Evolutionary conservation across 2,329 filamentous ascomycete genomes (phyloP).

Genomic region (Elsinoe fawcettii): DNA sequence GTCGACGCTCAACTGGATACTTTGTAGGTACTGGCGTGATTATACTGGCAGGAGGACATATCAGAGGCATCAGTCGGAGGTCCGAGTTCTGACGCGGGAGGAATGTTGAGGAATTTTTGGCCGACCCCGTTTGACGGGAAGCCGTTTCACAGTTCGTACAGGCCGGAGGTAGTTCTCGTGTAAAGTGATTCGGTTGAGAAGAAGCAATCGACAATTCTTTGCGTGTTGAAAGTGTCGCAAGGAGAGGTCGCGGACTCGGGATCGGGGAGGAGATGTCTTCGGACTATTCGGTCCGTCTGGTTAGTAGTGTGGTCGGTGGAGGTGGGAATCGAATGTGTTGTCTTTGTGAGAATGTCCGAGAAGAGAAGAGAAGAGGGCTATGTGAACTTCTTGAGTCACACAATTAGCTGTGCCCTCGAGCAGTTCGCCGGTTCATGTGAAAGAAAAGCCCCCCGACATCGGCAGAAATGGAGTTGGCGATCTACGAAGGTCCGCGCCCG

Average conservation of each 20-base stretch:
- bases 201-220: neutral
- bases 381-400: neutral
- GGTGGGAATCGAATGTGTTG: neutral
- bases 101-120: neutral
- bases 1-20: conserved; percentile 22
- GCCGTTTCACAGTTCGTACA: neutral
- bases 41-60: conserved; percentile 16
- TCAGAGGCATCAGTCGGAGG: conserved; percentile 17
- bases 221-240: neutral
- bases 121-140: neutral
- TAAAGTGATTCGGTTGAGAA: neutral
- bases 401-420: neutral
- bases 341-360: neutral
- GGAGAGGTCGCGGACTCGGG: neutral
- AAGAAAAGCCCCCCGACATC: neutral
- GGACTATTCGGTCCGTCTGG: neutral
- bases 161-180: neutral
- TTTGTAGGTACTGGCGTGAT: conserved; percentile 10
- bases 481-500: too few relatives aligned
- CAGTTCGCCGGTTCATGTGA: neutral
- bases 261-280: neutral
- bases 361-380: neutral
- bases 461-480: neutral
- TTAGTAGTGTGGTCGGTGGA: neutral
- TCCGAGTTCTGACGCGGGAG: neutral